A percentile compares a stretch with the other conserved stretches of the same genome.
phyloP scores from a whole-genome alignment of 306 rosid genomes.

The Dryas octopetala region DNA sequence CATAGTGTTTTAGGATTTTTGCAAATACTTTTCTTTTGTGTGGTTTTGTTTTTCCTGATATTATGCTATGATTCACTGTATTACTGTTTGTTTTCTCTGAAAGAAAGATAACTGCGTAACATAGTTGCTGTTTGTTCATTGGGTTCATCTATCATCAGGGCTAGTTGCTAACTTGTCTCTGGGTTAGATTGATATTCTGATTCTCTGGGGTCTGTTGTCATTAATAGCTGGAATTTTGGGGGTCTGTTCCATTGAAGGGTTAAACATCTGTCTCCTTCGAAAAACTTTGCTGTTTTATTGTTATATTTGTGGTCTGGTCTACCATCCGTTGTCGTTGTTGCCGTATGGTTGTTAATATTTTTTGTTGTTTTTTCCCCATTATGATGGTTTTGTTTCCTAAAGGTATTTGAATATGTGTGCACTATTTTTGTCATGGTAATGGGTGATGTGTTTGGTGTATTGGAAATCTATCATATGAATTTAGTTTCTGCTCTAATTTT shows the following conservation, averaged over 20 bases:
- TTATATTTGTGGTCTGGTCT: too few species aligned
- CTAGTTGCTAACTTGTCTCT: too few species aligned
- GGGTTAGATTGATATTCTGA: not conserved
- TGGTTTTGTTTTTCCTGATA: not conserved
- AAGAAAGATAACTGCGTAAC: not conserved
- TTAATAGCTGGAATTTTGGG: too few species aligned
- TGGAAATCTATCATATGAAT: not conserved
- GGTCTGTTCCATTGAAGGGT: too few species aligned
- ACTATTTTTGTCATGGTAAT: not conserved
- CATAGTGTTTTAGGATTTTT: not conserved
- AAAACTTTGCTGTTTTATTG: not conserved
- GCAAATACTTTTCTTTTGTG: not conserved
- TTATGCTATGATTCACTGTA: not conserved
- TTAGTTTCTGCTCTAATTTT: not conserved
- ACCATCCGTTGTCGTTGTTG: not conserved
- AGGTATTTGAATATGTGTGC: not conserved
- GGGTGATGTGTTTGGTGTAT: not conserved
- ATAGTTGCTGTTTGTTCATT: not conserved
- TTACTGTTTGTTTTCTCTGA: not conserved
- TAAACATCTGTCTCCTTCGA: too few species aligned
- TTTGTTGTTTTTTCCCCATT: not conserved
- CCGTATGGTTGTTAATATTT: not conserved
- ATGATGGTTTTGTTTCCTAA: not conserved
- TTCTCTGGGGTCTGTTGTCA: not conserved
- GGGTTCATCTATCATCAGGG: too few species aligned